Conservation (phyloP, 768 basidiomycete species). For the Lentinula aciculospora region DNA sequence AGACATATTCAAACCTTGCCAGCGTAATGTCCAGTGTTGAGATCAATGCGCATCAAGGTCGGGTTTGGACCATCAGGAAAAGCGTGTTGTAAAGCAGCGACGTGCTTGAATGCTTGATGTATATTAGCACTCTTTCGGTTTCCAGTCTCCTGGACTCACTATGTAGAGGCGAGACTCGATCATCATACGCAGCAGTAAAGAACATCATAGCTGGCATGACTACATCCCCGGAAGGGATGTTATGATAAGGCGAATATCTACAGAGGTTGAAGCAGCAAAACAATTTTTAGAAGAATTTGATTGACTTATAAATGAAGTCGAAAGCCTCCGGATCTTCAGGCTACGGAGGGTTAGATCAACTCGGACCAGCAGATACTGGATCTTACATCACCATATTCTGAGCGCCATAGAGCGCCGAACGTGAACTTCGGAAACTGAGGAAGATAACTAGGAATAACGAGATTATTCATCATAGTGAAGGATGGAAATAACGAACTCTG, state of each 20-base stretch:
- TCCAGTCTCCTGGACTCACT: neutral
- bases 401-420: neutral
- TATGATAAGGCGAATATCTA: conserved; percentile 5
- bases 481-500: neutral
- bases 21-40: neutral
- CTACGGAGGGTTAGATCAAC: neutral
- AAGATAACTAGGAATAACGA: neutral
- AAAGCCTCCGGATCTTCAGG: conserved; percentile 2
- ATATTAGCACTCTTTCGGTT: neutral
- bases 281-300: neutral
- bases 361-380: neutral
- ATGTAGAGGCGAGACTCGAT: conserved; percentile 2
- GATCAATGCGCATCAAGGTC: neutral
- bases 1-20: neutral
- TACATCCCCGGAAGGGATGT: neutral
- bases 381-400: conserved; percentile 4
- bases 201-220: conserved; percentile 4
- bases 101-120: neutral
- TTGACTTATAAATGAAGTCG: conserved; percentile 1
- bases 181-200: conserved; percentile 6
- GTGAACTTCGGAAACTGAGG: conserved; percentile 1
- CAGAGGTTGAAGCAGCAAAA: neutral
- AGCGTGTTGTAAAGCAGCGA: neutral
- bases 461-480: neutral
- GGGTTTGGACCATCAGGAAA: conserved; percentile 2